Base-by-base conservation (phyloP, 768 basidiomycete species). In the Lactifluus piperatus region DNA sequence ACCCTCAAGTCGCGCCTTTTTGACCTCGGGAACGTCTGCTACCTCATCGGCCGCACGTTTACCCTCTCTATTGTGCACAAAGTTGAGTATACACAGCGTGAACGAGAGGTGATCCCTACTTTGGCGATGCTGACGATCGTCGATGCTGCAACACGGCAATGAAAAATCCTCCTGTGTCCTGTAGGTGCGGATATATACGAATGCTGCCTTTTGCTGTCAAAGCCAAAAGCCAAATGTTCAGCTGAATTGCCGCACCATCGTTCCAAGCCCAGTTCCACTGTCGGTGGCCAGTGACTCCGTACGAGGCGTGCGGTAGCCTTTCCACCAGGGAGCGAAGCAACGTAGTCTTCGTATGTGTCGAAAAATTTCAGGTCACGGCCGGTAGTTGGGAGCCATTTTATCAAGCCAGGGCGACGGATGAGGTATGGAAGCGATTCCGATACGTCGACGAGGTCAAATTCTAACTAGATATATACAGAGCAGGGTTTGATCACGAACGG, bases 141-240 rank as follows among this genome's bases (percentile, higher is more conserved):
- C 74, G 80, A 67, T 78, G 81, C 68, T 87, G 79, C 36, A 97
- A 71, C 0, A 97, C 88, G 11, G 93, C 93, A n/a, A 99, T 84
- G 68, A 97, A 99, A 74, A 99, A 99, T 0, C 94, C 97, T 3
- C 97, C 97, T 0, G 94, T 91, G 68, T 99, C 90, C 71, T 98
- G 97, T 9, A 97, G 74, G 69, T 98, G 94, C 2, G 97, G 94
- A 68, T 95, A 90, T 62, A 98, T 82, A 39, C 97, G 81, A 71
- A 97, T 73, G 65, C 94, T 97, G 26, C 27, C n/a, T 27, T 26
- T 30, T 8, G 32, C 22, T 16, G 22, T 26, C 9, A 13, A 41
- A 20, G n/a, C 43, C 41, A 36, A 24, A 45, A 11, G 18, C 9
- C 1, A n/a, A 43, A 18, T 24, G 9, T 26, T n/a, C 22, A 37